phyloP scores from a whole-genome alignment of 768 basidiomycete species.

The Thelephora aurantiotincta region DNA sequence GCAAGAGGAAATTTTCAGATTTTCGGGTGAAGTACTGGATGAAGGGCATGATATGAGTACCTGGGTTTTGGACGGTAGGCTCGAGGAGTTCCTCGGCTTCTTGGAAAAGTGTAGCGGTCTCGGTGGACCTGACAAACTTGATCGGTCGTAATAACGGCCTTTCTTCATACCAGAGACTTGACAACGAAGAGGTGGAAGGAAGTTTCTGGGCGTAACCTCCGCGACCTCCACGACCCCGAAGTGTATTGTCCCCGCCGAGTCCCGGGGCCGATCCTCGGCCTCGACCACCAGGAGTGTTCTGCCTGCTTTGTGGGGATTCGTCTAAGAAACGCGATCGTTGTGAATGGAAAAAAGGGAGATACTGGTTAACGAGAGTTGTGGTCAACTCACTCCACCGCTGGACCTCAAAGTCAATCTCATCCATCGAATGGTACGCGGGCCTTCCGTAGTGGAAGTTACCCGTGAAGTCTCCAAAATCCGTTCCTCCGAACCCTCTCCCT shows the following conservation, averaged over 20 bases:
- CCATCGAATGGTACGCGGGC: neutral
- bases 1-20: neutral
- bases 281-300: neutral
- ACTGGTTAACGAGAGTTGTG: neutral
- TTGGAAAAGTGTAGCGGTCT: conserved; percentile 36
- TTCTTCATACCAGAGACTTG: conserved; percentile 37
- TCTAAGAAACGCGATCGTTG: neutral
- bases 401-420: neutral
- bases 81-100: conserved; percentile 48
- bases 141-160: conserved; percentile 56
- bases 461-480: too few relatives aligned
- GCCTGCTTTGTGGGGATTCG: neutral
- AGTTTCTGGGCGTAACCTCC: conserved; percentile 14
- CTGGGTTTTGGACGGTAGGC: conserved; percentile 34
- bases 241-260: neutral
- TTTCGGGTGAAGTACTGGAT: neutral
- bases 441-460: neutral
- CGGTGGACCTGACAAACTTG: conserved; percentile 47
- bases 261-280: neutral
- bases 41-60: conserved; percentile 21
- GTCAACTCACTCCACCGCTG: neutral
- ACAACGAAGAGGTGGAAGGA: conserved; percentile 33
- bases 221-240: conserved; percentile 12
- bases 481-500: neutral
- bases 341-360: neutral